A percentile compares a stretch with the other conserved stretches of the same genome.
These are phyloP conservation scores for Herpetomonas samuelpessoai DNA, from an alignment of 208 protist genomes.

Conservation along the genomic window DNA sequence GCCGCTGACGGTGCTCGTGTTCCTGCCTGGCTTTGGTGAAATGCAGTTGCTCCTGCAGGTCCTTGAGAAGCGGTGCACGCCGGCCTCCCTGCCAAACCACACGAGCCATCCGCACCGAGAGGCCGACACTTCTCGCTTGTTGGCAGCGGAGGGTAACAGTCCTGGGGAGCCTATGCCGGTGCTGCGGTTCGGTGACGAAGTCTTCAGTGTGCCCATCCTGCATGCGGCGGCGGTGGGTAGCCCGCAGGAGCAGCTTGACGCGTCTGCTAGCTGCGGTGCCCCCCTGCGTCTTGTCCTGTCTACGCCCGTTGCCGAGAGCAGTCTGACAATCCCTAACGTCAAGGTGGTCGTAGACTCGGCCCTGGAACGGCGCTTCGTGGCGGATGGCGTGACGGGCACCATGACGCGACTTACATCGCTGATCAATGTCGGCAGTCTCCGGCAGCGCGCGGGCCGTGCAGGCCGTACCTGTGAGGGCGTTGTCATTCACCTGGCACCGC, in stretches of 20 bases:
- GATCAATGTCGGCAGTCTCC: constrained; percentile 35
- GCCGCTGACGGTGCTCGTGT: constrained; percentile 61
- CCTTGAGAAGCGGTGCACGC: constrained; percentile 41
- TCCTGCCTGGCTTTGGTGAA: constrained; percentile 72
- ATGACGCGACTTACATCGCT: constrained; percentile 36
- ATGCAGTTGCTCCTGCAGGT: constrained; percentile 56
- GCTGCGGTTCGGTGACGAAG: constrained; percentile 41
- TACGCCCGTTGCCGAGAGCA: constrained; percentile 79
- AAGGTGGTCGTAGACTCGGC: constrained; percentile 65
- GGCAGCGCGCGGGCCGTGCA: constrained; percentile 59
- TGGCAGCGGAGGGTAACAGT: background rate
- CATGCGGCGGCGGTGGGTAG: constrained; percentile 60
- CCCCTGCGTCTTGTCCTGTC: constrained; percentile 58
- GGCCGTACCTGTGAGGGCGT: constrained; percentile 71
- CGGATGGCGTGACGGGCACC: constrained; percentile 55
- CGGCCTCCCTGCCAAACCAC: background rate
- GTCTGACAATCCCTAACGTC: constrained; percentile 73
- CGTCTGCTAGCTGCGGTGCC: constrained; percentile 20
- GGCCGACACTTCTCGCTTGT: background rate
- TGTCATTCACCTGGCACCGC: constrained; percentile 62
- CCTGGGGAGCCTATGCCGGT: constrained; percentile 17
- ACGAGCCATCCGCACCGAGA: constrained; percentile 1
- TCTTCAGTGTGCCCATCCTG: constrained; percentile 58
- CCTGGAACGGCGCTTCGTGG: constrained; percentile 40
- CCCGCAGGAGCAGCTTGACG: constrained; percentile 48